Conservation (phyloP, 192 early-diverging fungal genomes). For the Coemansia sp. region DNA sequence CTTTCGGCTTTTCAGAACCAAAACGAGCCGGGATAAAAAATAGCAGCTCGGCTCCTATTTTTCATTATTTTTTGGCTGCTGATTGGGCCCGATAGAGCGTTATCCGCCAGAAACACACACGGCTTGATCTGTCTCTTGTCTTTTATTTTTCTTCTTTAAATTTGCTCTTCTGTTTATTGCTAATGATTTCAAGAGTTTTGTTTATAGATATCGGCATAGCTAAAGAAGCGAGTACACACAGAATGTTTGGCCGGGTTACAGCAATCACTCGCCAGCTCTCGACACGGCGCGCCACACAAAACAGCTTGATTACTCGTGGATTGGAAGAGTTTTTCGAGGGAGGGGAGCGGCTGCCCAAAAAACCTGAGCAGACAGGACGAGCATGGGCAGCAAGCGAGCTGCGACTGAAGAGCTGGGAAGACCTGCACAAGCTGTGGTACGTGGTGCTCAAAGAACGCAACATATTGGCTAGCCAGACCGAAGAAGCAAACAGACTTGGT, state of each 20-base stretch:
- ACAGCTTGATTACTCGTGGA: slow-evolving; percentile 56
- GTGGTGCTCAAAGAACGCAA: slow-evolving; percentile 85
- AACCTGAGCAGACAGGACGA: slow-evolving; percentile 63
- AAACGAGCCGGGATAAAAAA: too few relatives aligned
- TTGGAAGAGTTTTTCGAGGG: slow-evolving; percentile 68
- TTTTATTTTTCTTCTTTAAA: not conserved
- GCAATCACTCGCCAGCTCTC: slow-evolving; percentile 35
- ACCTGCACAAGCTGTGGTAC: slow-evolving; percentile 96
- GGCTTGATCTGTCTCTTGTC: not conserved
- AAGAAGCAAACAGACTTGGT: slow-evolving; percentile 64
- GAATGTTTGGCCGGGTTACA: slow-evolving; percentile 37
- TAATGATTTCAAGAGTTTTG: not conserved
- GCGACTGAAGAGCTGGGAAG: slow-evolving; percentile 92
- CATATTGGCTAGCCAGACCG: slow-evolving; percentile 70
- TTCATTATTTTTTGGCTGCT: not conserved
- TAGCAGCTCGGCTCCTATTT: not conserved
- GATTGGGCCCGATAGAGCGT: too few relatives aligned
- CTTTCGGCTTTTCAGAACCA: too few relatives aligned
- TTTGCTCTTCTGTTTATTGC: not conserved
- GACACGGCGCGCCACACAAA: slow-evolving; percentile 47
- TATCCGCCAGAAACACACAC: too few relatives aligned
- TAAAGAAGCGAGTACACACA: not conserved
- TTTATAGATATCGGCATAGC: not conserved
- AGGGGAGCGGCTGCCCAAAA: slow-evolving; percentile 54
- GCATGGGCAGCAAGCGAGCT: slow-evolving; percentile 90